phyloP scores from a whole-genome alignment of 495 filamentous ascomycete species.

The Hypoxylon trugodes region DNA sequence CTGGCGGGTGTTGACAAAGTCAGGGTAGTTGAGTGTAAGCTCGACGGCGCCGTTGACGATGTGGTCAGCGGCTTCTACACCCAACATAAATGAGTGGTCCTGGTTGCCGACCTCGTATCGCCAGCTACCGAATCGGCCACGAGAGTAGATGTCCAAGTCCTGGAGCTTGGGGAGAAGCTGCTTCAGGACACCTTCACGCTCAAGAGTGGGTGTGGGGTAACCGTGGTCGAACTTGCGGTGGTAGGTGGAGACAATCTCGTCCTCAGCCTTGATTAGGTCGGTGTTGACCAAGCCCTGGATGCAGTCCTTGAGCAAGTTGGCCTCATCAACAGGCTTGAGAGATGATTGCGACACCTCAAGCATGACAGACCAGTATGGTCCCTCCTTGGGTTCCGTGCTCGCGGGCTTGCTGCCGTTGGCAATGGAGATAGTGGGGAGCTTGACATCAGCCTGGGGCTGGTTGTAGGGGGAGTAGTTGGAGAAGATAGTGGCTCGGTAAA shows the following conservation, averaged over 20 bases:
- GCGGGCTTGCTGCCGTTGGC: slow-evolving; percentile 83
- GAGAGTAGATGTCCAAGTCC: slow-evolving; percentile 89
- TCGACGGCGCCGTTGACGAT: slow-evolving; percentile 95
- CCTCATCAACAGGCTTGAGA: slow-evolving; percentile 90
- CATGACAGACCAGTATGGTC: slow-evolving; percentile 99
- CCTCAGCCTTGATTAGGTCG: slow-evolving; percentile 85
- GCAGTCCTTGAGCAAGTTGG: slow-evolving; percentile 82
- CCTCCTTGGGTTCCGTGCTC: slow-evolving; percentile 73
- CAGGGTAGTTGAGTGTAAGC: slow-evolving; percentile 97
- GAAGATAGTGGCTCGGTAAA: slow-evolving; percentile 99
- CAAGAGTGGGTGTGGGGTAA: slow-evolving; percentile 93
- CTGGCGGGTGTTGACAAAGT: slow-evolving; percentile 92
- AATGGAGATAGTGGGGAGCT: slow-evolving; percentile 85
- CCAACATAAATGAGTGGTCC: slow-evolving; percentile 98
- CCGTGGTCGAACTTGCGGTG: slow-evolving; percentile 99
- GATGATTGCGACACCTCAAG: slow-evolving; percentile 95
- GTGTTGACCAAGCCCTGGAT: slow-evolving; percentile 98
- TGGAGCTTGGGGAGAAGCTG: slow-evolving; percentile 92
- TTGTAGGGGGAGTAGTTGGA: slow-evolving; percentile 99
- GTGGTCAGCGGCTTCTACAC: slow-evolving; percentile 95
- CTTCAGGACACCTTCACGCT: slow-evolving; percentile 94
- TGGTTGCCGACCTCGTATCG: slow-evolving; percentile 95
- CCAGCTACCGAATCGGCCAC: slow-evolving; percentile 98
- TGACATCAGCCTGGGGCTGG: slow-evolving; percentile 81
- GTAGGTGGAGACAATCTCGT: slow-evolving; percentile 98